phyloP scores from a whole-genome alignment of 1,139 yeast species.

The Pichia sp. region DNA sequence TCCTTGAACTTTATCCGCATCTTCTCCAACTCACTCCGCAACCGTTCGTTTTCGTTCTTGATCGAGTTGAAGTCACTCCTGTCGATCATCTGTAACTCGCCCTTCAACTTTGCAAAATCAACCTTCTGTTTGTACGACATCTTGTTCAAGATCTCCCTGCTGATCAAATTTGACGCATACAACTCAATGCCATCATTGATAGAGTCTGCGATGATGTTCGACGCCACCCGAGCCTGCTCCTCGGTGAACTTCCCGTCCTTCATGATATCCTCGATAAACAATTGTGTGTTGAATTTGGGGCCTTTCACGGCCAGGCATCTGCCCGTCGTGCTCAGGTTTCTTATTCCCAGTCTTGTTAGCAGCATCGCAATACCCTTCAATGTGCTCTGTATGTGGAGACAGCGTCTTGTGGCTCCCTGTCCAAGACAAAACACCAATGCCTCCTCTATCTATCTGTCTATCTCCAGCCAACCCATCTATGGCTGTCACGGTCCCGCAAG shows the following conservation, averaged over 20 bases:
- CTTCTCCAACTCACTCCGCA: slow-evolving; percentile 81
- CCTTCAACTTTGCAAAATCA: slow-evolving; percentile 89
- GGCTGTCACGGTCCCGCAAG: neutral
- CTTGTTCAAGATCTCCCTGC: slow-evolving; percentile 75
- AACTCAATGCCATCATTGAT: slow-evolving; percentile 77
- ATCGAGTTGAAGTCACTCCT: slow-evolving; percentile 77
- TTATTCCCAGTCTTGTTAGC: slow-evolving; percentile 2
- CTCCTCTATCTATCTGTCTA: too few relatives aligned
- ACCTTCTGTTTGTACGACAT: slow-evolving; percentile 94
- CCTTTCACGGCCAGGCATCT: slow-evolving; percentile 15
- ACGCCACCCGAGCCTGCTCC: slow-evolving; percentile 78
- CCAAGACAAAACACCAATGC: too few relatives aligned
- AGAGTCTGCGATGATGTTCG: slow-evolving; percentile 68
- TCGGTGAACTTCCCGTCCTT: slow-evolving; percentile 62
- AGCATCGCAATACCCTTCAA: neutral
- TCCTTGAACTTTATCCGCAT: slow-evolving; percentile 80
- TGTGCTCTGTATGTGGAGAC: neutral
- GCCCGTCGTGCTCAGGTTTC: slow-evolving; percentile 3
- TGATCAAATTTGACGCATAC: slow-evolving; percentile 70
- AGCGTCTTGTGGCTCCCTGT: too few relatives aligned
- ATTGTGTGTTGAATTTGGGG: slow-evolving; percentile 72
- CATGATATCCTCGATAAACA: slow-evolving; percentile 64
- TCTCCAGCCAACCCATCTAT: too few relatives aligned
- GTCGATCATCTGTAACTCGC: slow-evolving; percentile 85
- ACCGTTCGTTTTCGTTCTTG: slow-evolving; percentile 82